A percentile compares a stretch with the other conserved stretches of the same genome.
Conservation (phyloP, 73 alveolate genomes). For the Stentor roeselii region DNA sequence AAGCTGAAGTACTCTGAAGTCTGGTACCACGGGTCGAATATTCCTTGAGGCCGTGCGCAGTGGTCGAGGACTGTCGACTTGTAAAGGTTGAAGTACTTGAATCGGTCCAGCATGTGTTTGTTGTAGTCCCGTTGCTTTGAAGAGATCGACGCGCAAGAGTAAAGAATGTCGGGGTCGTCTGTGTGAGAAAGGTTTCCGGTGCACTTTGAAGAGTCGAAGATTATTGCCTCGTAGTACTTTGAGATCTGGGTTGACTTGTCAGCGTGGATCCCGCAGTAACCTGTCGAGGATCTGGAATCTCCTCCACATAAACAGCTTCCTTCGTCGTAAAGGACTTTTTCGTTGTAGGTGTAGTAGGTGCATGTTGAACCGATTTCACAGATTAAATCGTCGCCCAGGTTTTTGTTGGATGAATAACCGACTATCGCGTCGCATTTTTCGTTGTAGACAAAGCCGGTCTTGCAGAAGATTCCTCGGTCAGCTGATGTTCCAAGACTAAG, state of each 20-base stretch:
- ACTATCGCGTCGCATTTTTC: neutral
- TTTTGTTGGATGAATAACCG: neutral
- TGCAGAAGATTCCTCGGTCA: neutral
- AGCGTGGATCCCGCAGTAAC: neutral
- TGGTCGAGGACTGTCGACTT: neutral
- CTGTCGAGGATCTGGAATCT: neutral
- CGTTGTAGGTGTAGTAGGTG: neutral
- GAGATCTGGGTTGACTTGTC: neutral
- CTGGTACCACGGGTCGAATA: neutral
- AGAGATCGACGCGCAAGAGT: neutral
- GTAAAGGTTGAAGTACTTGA: neutral
- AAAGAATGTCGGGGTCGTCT: neutral
- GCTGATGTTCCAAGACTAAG: neutral
- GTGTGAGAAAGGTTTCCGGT: neutral
- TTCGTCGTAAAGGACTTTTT: neutral
- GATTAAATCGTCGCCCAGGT: neutral
- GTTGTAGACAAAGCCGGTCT: neutral
- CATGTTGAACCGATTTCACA: neutral
- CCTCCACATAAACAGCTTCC: neutral
- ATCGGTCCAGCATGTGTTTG: neutral
- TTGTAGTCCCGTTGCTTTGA: neutral
- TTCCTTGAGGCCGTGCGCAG: neutral
- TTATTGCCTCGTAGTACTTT: neutral
- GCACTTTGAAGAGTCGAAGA: neutral
- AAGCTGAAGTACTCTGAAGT: neutral